Percentiles rank a stretch among this genome's conserved stretches.
Evolutionary conservation across 108 stramenopile genomes (phyloP).

Genomic region (Stephanodiscus minutulus): DNA sequence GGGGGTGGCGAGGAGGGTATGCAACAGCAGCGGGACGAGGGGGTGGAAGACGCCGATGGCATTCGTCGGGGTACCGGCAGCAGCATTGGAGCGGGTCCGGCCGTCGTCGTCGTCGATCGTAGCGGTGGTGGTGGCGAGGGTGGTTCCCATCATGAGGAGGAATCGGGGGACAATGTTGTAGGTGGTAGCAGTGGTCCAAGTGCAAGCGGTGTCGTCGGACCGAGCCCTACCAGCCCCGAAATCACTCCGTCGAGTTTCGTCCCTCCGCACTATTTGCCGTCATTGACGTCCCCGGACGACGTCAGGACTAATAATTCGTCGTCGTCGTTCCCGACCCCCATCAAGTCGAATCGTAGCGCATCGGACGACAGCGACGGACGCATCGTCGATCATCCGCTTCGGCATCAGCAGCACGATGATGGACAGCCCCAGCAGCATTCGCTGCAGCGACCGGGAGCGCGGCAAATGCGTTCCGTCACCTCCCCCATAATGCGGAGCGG

Average conservation of each 20-base stretch:
- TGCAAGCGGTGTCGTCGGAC: too few relatives aligned
- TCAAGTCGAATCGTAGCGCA: background rate
- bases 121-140: too few relatives aligned
- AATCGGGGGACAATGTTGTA: too few relatives aligned
- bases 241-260: conserved; percentile 6
- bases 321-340: background rate
- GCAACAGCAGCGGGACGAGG: too few relatives aligned
- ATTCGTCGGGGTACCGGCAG: too few relatives aligned
- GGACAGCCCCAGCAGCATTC: background rate
- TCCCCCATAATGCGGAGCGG: background rate
- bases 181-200: too few relatives aligned
- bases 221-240: too few relatives aligned
- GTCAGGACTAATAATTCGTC: background rate
- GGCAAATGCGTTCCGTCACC: background rate
- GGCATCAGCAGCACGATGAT: background rate
- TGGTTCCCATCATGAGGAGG: too few relatives aligned
- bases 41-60: too few relatives aligned
- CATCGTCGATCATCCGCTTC: background rate
- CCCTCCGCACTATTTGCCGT: conserved; percentile 12
- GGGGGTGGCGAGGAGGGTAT: too few relatives aligned
- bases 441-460: background rate
- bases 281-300: conserved; percentile 3
- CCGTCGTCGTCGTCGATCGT: too few relatives aligned
- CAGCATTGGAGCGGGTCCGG: too few relatives aligned
- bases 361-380: background rate